A percentile compares a stretch with the other conserved stretches of the same genome.
Conservation (phyloP, 192 early-diverging fungal genomes). For the Entrophospora sp. region DNA sequence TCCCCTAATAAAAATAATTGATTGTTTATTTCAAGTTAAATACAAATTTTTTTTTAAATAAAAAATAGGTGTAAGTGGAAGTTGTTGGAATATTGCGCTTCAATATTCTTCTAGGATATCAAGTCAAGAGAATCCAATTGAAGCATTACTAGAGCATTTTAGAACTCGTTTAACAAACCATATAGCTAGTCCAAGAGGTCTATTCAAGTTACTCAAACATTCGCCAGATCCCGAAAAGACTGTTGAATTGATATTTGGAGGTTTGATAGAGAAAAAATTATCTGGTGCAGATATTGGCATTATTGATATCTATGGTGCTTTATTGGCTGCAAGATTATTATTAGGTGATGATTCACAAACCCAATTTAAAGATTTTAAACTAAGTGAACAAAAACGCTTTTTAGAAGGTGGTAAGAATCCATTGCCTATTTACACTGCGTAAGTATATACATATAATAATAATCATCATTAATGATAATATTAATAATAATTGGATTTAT, state of each 20-base stretch:
- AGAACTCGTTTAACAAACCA: slow-evolving; percentile 22
- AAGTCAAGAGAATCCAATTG: neutral
- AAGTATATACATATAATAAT: neutral
- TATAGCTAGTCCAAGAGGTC: slow-evolving; percentile 22
- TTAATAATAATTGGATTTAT: neutral
- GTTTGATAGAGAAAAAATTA: slow-evolving; percentile 32
- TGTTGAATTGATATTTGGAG: slow-evolving; percentile 33
- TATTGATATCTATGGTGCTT: slow-evolving; percentile 49
- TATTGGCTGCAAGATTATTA: slow-evolving; percentile 40
- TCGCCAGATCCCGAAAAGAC: slow-evolving; percentile 25
- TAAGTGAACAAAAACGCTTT: slow-evolving; percentile 41
- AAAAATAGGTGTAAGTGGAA: slow-evolving; percentile 42
- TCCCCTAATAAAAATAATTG: neutral
- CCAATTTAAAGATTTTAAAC: slow-evolving; percentile 41
- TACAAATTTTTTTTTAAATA: neutral
- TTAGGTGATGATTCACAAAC: slow-evolving; percentile 27
- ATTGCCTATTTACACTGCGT: slow-evolving; percentile 69
- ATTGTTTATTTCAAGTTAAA: no score
- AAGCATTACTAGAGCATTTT: slow-evolving; percentile 29
- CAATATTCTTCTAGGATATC: neutral
- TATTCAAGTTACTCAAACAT: slow-evolving; percentile 22
- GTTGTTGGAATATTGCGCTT: slow-evolving; percentile 50
- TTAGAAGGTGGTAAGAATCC: slow-evolving; percentile 54
- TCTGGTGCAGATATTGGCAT: slow-evolving; percentile 27
- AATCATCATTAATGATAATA: neutral